A percentile compares a stretch with the other conserved stretches of the same genome.
Evolutionary conservation across 1,284 basidiomycete species (phyloP).

Genomic region (Boletellus deceptivus): DNA sequence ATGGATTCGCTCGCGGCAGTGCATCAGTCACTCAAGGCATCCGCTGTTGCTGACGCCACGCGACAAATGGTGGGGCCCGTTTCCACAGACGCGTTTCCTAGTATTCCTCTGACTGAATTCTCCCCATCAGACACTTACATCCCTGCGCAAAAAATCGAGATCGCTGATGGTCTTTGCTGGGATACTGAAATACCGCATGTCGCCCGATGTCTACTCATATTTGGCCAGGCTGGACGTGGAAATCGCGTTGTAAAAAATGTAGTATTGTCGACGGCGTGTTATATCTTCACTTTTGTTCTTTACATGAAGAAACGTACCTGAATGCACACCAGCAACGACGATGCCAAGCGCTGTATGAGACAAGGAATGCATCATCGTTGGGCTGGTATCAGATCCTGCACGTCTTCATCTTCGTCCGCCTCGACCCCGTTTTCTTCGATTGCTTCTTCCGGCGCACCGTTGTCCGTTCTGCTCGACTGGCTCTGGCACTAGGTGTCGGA

Average conservation of each 20-base stretch:
- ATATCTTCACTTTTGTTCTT: constrained; percentile 1
- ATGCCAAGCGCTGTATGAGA: background rate
- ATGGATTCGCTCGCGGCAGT: constrained; percentile 90
- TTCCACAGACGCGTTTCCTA: background rate
- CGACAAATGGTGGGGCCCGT: constrained; percentile 64
- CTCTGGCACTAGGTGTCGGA: constrained; percentile 23
- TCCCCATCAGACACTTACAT: constrained; percentile 53
- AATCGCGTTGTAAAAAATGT: constrained; percentile 54
- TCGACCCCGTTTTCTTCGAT: constrained; percentile 29
- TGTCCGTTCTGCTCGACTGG: constrained; percentile 5
- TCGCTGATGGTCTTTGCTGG: constrained; percentile 87
- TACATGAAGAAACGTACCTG: constrained; percentile 18
- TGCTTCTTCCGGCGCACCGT: constrained; percentile 15
- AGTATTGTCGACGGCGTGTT: background rate
- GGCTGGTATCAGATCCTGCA: constrained; percentile 37
- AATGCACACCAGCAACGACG: background rate
- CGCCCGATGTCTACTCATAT: constrained; percentile 89
- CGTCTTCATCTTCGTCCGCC: constrained; percentile 18
- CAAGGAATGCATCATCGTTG: constrained; percentile 33
- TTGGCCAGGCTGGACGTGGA: constrained; percentile 77
- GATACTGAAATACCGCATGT: constrained; percentile 84
- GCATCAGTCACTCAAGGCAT: constrained; percentile 75
- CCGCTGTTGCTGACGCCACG: constrained; percentile 67
- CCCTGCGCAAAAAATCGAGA: constrained; percentile 70
- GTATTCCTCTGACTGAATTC: background rate